These are phyloP conservation scores for Oenanthe sinensis DNA, from an alignment of 129 eudicot genomes.

Conservation along the genomic window DNA sequence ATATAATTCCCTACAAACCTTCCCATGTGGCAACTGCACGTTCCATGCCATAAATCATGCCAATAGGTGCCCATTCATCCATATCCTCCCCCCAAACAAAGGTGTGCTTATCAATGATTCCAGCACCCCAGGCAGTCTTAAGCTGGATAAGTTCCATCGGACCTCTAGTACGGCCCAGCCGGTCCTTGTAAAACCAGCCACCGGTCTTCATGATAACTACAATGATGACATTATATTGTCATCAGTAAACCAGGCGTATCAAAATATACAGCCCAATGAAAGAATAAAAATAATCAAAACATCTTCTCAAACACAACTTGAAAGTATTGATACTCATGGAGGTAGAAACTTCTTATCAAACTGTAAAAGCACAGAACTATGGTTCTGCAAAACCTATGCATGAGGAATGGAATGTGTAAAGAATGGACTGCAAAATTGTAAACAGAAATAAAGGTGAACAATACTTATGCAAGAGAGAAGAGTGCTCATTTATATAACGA, in stretches of 20 bases:
- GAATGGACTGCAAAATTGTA: background rate
- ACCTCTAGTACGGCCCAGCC: constrained; percentile 89
- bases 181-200: constrained; percentile 81
- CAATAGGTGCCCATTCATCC: constrained; percentile 97
- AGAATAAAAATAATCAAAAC: background rate
- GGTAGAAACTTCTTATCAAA: background rate
- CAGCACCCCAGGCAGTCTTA: constrained; percentile 94
- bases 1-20: constrained; percentile 36
- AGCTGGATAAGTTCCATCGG: constrained; percentile 88
- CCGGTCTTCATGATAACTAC: constrained; percentile 85
- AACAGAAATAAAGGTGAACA: background rate
- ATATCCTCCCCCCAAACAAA: constrained; percentile 93
- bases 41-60: constrained; percentile 82
- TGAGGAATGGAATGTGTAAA: background rate
- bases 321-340: background rate
- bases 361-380: background rate
- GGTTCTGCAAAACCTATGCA: background rate
- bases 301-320: background rate
- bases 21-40: constrained; percentile 93
- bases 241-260: background rate
- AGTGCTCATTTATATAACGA: background rate
- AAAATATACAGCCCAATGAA: background rate
- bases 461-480: background rate
- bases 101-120: constrained; percentile 82
- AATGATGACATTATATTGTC: constrained; percentile 17